Percentiles rank a stretch among this genome's conserved stretches.
phyloP scores from a whole-genome alignment of 164 flowering plant species.

The Kingdonia uniflora region DNA sequence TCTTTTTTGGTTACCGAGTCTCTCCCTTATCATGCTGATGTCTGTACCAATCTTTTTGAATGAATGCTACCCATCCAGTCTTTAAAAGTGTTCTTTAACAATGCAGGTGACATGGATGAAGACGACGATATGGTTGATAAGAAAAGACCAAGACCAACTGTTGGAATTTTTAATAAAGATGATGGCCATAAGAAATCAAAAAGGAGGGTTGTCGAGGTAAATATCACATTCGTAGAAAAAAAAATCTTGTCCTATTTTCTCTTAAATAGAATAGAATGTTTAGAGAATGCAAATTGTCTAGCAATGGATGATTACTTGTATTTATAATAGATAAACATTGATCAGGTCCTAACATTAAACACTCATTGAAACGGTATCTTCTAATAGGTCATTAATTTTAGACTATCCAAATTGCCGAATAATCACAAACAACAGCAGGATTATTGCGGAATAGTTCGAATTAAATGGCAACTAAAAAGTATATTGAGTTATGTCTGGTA shows the following conservation, averaged over 20 bases:
- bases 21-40: no score
- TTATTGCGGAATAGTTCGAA: no score
- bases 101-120: conserved; percentile 32
- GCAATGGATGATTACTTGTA: background rate
- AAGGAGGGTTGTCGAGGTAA: conserved; percentile 18
- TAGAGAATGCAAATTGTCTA: background rate
- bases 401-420: no score
- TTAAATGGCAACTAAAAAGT: no score
- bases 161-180: no score
- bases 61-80: no score
- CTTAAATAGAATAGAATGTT: background rate
- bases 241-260: background rate
- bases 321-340: background rate
- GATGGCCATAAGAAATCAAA: conserved; percentile 26
- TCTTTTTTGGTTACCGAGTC: background rate
- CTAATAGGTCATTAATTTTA: no score
- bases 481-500: no score
- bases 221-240: conserved; percentile 73
- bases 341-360: background rate
- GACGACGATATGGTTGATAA: conserved; percentile 35
- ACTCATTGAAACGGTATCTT: background rate
- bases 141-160: no score
- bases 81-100: background rate
- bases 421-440: no score
- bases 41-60: no score